These are phyloP conservation scores for Leucocoprinus leucothites DNA, from an alignment of 768 basidiomycete species.

Conservation along the genomic window DNA sequence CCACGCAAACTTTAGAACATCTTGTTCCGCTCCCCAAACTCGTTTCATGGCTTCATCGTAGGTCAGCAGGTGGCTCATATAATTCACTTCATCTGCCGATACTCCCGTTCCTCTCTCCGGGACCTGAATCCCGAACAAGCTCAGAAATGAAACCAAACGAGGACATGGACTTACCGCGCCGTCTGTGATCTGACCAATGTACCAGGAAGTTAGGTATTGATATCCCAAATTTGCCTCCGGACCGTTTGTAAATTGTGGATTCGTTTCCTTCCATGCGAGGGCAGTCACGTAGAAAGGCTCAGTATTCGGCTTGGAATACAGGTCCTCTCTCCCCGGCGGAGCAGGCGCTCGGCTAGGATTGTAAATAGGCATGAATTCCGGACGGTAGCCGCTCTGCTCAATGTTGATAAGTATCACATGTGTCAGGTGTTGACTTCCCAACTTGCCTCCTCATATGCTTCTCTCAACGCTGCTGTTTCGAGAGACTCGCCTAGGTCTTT, in stretches of 20 bases:
- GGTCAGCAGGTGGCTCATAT: constrained; percentile 37
- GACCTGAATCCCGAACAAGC: constrained; percentile 27
- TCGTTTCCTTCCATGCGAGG: constrained; percentile 23
- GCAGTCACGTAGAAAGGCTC: constrained; percentile 46
- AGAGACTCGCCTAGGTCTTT: constrained; percentile 66
- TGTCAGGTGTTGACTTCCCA: background rate
- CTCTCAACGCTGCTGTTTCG: constrained; percentile 56
- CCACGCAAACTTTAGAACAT: constrained; percentile 39
- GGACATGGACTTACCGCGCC: constrained; percentile 41
- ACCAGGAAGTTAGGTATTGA: constrained; percentile 57
- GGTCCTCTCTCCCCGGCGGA: constrained; percentile 24
- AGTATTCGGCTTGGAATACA: constrained; percentile 19
- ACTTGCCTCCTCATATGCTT: constrained; percentile 66
- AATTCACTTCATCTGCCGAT: constrained; percentile 48
- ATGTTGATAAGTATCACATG: background rate
- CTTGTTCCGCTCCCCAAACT: constrained; percentile 28
- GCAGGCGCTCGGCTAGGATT: constrained; percentile 39
- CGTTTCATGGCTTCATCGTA: constrained; percentile 39
- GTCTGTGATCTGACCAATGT: constrained; percentile 46
- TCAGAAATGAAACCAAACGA: background rate
- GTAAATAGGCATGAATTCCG: constrained; percentile 42
- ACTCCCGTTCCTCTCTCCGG: constrained; percentile 50
- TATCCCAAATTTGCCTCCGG: constrained; percentile 26
- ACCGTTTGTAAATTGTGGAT: constrained; percentile 9
- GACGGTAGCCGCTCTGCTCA: constrained; percentile 47